phyloP scores from a whole-genome alignment of 768 basidiomycete genomes.

The Cystofilobasidium ferigula region DNA sequence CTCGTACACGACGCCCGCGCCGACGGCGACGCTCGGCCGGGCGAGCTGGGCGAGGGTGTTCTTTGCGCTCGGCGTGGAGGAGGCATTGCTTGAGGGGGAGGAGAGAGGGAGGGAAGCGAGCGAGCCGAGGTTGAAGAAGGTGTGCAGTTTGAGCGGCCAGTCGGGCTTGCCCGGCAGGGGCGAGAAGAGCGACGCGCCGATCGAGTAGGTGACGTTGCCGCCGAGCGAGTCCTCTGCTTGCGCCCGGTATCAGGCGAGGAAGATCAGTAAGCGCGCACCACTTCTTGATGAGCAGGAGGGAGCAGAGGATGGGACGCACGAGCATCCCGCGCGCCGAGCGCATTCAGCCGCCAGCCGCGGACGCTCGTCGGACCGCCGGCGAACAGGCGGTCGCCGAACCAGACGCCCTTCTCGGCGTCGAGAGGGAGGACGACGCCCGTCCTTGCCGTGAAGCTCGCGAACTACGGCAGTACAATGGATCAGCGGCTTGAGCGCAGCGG shows the following conservation, averaged over 20 bases:
- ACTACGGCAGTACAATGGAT: constrained; percentile 42
- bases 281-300: too few relatives aligned
- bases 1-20: constrained; percentile 69
- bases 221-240: constrained; percentile 79
- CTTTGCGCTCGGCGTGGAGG: constrained; percentile 5
- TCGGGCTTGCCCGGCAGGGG: constrained; percentile 58
- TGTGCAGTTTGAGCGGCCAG: constrained; percentile 78
- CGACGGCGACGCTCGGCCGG: constrained; percentile 63
- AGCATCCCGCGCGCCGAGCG: constrained; percentile 66
- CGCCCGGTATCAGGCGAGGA: not conserved
- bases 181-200: constrained; percentile 63
- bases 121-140: constrained; percentile 70
- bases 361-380: constrained; percentile 83
- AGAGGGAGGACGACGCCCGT: constrained; percentile 62
- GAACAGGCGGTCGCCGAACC: constrained; percentile 65
- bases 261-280: too few relatives aligned
- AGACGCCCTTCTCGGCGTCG: constrained; percentile 37
- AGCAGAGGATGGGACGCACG: constrained; percentile 41
- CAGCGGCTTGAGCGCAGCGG: not conserved
- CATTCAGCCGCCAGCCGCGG: constrained; percentile 61
- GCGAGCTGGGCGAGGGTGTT: constrained; percentile 37
- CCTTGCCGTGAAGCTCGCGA: constrained; percentile 60
- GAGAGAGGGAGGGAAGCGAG: constrained; percentile 44
- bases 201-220: constrained; percentile 69
- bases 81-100: constrained; percentile 31